Percentiles rank a stretch among this genome's conserved stretches.
Evolutionary conservation across 2,329 filamentous ascomycete species (phyloP).

Genomic region (Verticillium klebahnii): DNA sequence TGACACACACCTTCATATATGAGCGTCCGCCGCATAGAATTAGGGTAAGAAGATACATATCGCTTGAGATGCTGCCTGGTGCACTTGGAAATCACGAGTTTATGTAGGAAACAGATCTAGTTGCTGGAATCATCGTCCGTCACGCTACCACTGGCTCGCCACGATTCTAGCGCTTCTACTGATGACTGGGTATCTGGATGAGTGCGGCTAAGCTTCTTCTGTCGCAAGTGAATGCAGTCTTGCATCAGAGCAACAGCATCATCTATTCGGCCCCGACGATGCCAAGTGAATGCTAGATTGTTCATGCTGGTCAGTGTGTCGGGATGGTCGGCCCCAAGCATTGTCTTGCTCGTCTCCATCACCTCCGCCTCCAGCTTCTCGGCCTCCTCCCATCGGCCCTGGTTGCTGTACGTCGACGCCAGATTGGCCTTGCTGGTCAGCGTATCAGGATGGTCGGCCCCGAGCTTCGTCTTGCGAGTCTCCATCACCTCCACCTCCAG

Average conservation of each 20-base stretch:
- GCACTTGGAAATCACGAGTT: too few relatives aligned
- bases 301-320: conserved; percentile 2
- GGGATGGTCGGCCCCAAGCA: conserved; percentile 8
- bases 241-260: conserved; percentile 2
- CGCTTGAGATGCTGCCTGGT: too few relatives aligned
- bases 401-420: conserved; percentile 6
- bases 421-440: conserved; percentile 4
- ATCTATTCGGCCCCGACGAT: neutral
- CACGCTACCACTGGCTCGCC: neutral
- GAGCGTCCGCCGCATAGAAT: too few relatives aligned
- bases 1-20: neutral
- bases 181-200: conserved; percentile 2
- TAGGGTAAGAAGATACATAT: too few relatives aligned
- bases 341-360: conserved; percentile 6
- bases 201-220: neutral
- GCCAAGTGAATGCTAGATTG: conserved; percentile 2
- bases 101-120: too few relatives aligned
- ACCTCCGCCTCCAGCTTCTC: conserved; percentile 7
- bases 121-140: neutral
- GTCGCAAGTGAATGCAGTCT: neutral
- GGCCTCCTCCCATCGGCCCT: conserved; percentile 11
- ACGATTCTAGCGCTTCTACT: neutral
- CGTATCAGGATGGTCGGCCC: conserved; percentile 7
- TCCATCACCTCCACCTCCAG: conserved; percentile 6
- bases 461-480: conserved; percentile 6